Conservation (phyloP, 2,329 filamentous ascomycete genomes). For the Coleophoma crateriformis region DNA sequence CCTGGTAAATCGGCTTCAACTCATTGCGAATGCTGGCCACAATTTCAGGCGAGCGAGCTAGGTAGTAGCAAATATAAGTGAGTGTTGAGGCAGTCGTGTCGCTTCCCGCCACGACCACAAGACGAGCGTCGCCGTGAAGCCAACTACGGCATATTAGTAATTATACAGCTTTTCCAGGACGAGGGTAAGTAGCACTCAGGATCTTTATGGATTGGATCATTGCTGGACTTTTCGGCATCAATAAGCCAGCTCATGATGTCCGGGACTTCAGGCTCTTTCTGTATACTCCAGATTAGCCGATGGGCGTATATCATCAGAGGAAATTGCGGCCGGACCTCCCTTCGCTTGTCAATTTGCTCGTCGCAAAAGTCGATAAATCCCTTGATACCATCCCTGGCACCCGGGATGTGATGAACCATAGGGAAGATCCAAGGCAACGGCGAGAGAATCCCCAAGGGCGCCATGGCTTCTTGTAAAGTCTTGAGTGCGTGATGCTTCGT, state of each 20-base stretch:
- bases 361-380: conserved; percentile 7
- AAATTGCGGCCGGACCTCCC: conserved; percentile 3
- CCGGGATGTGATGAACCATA: conserved; percentile 12
- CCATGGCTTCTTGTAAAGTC: conserved; percentile 7
- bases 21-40: conserved; percentile 6
- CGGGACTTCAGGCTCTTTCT: conserved; percentile 1
- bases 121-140: conserved; percentile 7
- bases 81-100: conserved; percentile 34
- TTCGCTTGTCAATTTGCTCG: conserved; percentile 8
- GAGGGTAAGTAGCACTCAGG: no score
- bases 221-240: conserved; percentile 2
- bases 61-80: conserved; percentile 32
- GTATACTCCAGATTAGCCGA: neutral
- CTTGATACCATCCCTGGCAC: conserved; percentile 1
- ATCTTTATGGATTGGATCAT: neutral
- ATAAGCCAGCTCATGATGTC: conserved; percentile 13
- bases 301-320: neutral
- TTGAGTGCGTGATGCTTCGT: conserved; percentile 7
- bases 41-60: conserved; percentile 8
- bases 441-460: conserved; percentile 7
- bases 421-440: conserved; percentile 17
- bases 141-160: neutral
- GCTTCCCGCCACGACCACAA: conserved; percentile 29
- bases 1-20: neutral
- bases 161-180: no score